Evolutionary conservation across 148 eudicot species (phyloP), one percentile per base, ranked within the genome.

Genomic region (Persicaria maculosa): DNA sequence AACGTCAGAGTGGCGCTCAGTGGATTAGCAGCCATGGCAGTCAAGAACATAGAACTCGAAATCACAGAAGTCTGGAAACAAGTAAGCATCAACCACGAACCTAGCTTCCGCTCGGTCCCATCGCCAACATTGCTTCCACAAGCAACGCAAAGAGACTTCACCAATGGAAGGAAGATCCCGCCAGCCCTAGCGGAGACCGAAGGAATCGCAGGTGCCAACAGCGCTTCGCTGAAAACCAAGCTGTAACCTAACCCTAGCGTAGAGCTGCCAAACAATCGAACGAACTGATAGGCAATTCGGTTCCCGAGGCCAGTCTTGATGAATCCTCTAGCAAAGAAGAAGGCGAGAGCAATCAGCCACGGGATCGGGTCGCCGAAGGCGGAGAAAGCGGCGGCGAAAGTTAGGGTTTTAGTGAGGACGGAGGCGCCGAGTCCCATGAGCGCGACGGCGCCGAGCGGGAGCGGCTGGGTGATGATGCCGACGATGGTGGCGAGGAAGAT

Each of bases 11-110:
- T 94, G 0, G 97, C 98, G 54, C 96, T 91, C 81, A 94, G 76
- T 0, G 98, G 98, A 53, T 94, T 94, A 0, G 97, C 98, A 9
- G 96, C 97, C 97, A 94, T 94, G 0, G 93, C 97, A 1, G 98
- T 94, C 82, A 92, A 84, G 58, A 94, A 94, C 98, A 94, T 94
- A 12, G 97, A 77, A 31, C 92, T 87, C 0, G 97, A 88, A 72
- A 95, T 90, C 19, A 88, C 93, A 4, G 96, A 95, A 0, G 98
- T 95, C 72, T 92, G 96, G 45, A 95, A 92, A 75, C 98, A 95
- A 6, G 98, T 92, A 15, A 95, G 73, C 97, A 90, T 95, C 59
- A 95, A 78, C 98, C 98, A 95, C 1, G 93, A 78, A 0, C 97
- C 99, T 59, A 95, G 68, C 67, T 86, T 95, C 7, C 79, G 46